phyloP scores from a whole-genome alignment of 208 protist species.

The Wallacemonas rigidus region DNA sequence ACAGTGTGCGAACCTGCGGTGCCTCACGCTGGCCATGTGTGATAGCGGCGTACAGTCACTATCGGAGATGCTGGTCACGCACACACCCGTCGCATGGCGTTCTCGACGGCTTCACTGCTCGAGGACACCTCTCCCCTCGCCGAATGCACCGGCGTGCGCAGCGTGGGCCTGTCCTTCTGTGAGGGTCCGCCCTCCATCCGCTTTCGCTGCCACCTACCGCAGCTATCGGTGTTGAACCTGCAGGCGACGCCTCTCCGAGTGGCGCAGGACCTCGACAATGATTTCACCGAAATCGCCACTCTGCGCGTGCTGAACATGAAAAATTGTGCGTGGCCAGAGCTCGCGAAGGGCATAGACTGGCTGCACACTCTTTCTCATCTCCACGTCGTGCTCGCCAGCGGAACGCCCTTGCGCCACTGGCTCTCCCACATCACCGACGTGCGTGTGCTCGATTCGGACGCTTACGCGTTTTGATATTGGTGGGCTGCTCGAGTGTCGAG shows the following conservation, averaged over 20 bases:
- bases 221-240: slow-evolving; percentile 22
- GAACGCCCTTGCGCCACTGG: not conserved
- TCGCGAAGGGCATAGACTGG: not conserved
- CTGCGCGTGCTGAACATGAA: slow-evolving; percentile 19
- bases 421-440: not conserved
- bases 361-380: not conserved
- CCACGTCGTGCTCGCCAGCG: not conserved
- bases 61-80: not conserved
- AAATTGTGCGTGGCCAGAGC: not conserved
- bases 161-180: slow-evolving; percentile 22
- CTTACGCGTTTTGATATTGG: slow-evolving; percentile 10
- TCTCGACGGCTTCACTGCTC: not conserved
- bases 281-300: not conserved
- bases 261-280: not conserved
- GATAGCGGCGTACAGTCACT: not conserved
- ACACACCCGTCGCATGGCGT: not conserved
- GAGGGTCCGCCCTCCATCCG: not conserved
- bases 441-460: not conserved
- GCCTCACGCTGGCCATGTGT: not conserved
- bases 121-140: slow-evolving; percentile 1
- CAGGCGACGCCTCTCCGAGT: slow-evolving; percentile 1
- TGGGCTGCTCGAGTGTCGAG: not conserved
- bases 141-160: slow-evolving; percentile 9
- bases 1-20: not conserved
- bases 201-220: slow-evolving; percentile 2